Evolutionary conservation across 78 protist genomes (phyloP), one percentile per base, ranked within the genome.

Genomic region (Dictyostelium citrinum): DNA sequence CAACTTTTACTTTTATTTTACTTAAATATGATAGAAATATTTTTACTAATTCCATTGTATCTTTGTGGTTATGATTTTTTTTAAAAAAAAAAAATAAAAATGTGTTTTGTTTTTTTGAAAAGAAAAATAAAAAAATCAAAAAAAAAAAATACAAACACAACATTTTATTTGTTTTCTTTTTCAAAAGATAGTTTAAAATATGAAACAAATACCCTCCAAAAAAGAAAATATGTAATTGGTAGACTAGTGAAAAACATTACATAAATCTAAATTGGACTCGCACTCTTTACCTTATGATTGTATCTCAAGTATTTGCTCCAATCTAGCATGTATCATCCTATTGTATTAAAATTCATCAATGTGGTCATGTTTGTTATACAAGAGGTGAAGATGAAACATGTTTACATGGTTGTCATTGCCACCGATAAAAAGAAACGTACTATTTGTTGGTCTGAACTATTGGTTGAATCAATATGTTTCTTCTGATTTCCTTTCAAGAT

Each of bases 391-490:
- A 24, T 3, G 84, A 60, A 8, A 22, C 97, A 64, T 96, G 97
- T 78, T 83, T 96, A 31, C 90, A 90, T 39, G 96, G 92, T 77
- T 86, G 92, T 14, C 55, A 75, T 29, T 80, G 0, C 24, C 5
- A 9, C 33, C 20, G 22, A 72, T 9, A 80, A 46, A 2, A 74
- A 90, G 16, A 78, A 72, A 64, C 93, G 97, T 91, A 71, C 71
- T 84, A 91, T 96, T 71, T 96, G 97, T 72, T 96, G 96, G 96
- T 82, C 88, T 7, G 97, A 95, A 6, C n/a, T 49, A 27, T 35
- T 96, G 5, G 20, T 77, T 5, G 96, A 77, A 29, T 91, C 96
- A 7, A n/a, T n/a, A n/a, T n/a, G n/a, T n/a, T n/a, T n/a, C n/a
- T n/a, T n/a, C n/a, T n/a, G n/a, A n/a, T n/a, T n/a, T n/a, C n/a